These are phyloP conservation scores for Fonsecaea pedrosoi DNA, from an alignment of 2,329 filamentous ascomycete genomes.

Conservation along the genomic window DNA sequence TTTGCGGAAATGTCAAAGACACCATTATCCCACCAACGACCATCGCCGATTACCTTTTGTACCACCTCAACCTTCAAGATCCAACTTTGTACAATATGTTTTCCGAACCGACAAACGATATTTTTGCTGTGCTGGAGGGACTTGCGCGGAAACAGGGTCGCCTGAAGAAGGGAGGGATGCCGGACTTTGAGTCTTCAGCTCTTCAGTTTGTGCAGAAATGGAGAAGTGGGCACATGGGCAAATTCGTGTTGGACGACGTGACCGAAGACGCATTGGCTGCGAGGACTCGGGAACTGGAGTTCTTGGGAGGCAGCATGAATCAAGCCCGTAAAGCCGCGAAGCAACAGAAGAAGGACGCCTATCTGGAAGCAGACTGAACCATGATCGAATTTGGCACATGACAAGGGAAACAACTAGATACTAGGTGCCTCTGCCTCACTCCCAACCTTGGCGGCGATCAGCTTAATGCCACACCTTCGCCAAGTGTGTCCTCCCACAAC, in stretches of 20 bases:
- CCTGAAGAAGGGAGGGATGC: constrained; percentile 73
- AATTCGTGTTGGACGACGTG: constrained; percentile 80
- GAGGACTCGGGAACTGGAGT: constrained; percentile 43
- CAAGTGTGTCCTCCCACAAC: background rate
- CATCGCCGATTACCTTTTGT: constrained; percentile 89
- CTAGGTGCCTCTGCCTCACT: background rate
- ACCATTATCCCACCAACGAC: constrained; percentile 78
- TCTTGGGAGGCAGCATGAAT: constrained; percentile 50
- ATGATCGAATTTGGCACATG: background rate
- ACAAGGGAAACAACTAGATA: background rate
- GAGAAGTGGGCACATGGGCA: constrained; percentile 76
- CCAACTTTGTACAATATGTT: constrained; percentile 69
- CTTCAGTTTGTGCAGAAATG: constrained; percentile 82
- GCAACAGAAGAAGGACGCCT: constrained; percentile 37
- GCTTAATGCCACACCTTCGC: background rate
- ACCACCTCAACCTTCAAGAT: constrained; percentile 74
- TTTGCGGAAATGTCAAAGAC: constrained; percentile 90
- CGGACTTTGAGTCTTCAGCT: constrained; percentile 75
- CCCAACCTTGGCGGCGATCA: background rate
- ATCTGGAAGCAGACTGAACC: constrained; percentile 25
- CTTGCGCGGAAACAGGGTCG: constrained; percentile 78
- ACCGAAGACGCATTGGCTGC: constrained; percentile 64
- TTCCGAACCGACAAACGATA: constrained; percentile 79
- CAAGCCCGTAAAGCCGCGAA: constrained; percentile 52
- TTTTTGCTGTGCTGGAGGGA: constrained; percentile 72